Base-by-base conservation (phyloP, 2,329 filamentous ascomycete genomes). In the Ophiosphaerella herpotricha region DNA sequence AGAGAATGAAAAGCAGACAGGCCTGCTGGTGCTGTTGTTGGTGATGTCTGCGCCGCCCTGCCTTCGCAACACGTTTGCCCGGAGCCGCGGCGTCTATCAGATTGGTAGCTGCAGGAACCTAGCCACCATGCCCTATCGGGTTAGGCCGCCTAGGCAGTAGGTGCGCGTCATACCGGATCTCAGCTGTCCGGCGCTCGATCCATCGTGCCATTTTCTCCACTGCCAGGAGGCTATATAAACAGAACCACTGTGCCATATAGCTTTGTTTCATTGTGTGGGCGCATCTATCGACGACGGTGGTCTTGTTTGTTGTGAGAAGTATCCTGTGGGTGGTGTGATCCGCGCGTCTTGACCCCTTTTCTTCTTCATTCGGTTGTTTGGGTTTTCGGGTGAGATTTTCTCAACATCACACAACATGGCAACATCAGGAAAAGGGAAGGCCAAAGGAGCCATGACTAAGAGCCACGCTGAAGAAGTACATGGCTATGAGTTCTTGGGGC, bases 401-500 rank as follows among this genome's bases (percentile, higher is more conserved):
- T 29, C 26, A 29, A 11, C 26, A 29, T 29, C 26, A 29, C 26
- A 8, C 32, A 31, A 46, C 29, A 72, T 73, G 70, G 48, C 70
- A 18, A 52, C 66, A 32, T 67, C 63, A 55, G 58, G 50, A 44
- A 66, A 65, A 46, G 37, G 3, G 16, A 48, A 43, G 35, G 12
- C 39, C 34, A 48, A 43, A 14, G 46, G 31, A 16, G 52, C 42
- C 26, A 50, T 48, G 48, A 50, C 54, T 35, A 54, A 57, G 37
- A 23, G 48, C 7, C 52, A 57, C 5, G 55, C 52, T 11, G 67
- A 70, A 45, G 55, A 69, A 55, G 59, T 62, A 32, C 71, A 74
- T 60, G 71, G 70, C 46, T 75, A 74, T 46, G 71, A 74, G 37
- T 75, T 75, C 48, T 57, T 73, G 37, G 72, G 72, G 50, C 73